Conservation (phyloP, 352 stramenopile species). For the Halophytophthora polymorphica region DNA sequence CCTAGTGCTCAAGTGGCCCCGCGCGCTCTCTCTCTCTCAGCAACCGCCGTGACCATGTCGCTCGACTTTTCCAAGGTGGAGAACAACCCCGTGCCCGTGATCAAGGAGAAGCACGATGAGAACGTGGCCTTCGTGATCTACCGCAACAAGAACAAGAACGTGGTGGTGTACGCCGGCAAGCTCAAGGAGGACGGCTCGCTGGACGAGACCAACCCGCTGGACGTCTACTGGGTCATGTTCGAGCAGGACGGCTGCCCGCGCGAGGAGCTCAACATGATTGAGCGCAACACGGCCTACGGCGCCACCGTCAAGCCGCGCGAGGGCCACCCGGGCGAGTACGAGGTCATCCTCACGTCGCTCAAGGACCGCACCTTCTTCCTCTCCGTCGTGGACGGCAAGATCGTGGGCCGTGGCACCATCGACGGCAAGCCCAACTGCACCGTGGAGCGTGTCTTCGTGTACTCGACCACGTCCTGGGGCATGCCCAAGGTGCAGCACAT, state of each 20-base stretch:
- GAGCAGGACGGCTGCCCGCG: constrained; percentile 77
- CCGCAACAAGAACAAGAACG: constrained; percentile 91
- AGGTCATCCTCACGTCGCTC: constrained; percentile 74
- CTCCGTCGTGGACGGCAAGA: constrained; percentile 72
- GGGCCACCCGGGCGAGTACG: constrained; percentile 67
- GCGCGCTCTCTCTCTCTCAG: neutral
- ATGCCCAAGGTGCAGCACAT: constrained; percentile 89
- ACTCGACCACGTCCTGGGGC: constrained; percentile 83
- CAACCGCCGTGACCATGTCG: constrained; percentile 38
- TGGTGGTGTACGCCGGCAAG: constrained; percentile 78
- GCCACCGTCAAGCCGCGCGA: constrained; percentile 65
- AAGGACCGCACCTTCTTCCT: constrained; percentile 81
- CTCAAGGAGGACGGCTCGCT: constrained; percentile 64
- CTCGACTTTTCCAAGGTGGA: constrained; percentile 87
- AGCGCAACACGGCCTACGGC: constrained; percentile 84
- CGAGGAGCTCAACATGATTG: constrained; percentile 86
- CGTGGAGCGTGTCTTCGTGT: constrained; percentile 80
- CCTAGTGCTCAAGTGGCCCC: neutral
- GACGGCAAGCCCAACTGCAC: constrained; percentile 69
- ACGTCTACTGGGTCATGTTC: constrained; percentile 91
- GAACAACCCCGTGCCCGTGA: constrained; percentile 77
- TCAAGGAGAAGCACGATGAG: constrained; percentile 70
- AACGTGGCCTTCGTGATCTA: constrained; percentile 85
- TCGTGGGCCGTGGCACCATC: constrained; percentile 64
- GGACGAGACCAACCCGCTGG: constrained; percentile 62